phyloP scores from a whole-genome alignment of 495 filamentous ascomycete species.

The Penicillium paxilli region DNA sequence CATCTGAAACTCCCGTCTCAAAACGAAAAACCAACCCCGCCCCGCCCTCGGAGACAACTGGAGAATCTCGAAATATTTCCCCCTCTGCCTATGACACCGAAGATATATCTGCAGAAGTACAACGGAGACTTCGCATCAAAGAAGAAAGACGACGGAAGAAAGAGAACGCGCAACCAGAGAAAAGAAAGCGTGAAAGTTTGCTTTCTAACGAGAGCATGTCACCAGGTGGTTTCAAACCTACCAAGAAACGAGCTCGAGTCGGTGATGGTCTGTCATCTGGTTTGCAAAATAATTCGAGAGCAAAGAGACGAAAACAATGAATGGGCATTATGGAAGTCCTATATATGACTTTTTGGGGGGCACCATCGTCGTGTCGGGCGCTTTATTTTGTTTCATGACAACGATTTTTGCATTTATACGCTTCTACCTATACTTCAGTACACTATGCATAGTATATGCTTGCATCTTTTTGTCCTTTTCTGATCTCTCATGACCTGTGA shows the following conservation, averaged over 20 bases:
- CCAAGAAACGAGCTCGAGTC: conserved; percentile 27
- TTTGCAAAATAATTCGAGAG: neutral
- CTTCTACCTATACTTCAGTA: too few relatives aligned
- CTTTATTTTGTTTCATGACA: too few relatives aligned
- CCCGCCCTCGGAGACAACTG: neutral
- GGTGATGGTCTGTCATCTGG: neutral
- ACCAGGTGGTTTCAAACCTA: neutral
- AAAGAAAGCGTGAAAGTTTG: conserved; percentile 40
- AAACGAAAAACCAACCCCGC: conserved; percentile 7
- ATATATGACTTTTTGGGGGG: neutral
- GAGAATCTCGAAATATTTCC: conserved; percentile 1
- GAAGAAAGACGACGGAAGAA: conserved; percentile 36
- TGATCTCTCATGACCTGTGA: too few relatives aligned
- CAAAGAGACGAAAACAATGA: conserved; percentile 2
- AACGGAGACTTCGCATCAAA: conserved; percentile 39
- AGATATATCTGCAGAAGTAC: conserved; percentile 48
- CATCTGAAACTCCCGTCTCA: neutral
- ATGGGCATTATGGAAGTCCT: neutral
- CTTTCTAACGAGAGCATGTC: conserved; percentile 32
- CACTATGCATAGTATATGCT: too few relatives aligned
- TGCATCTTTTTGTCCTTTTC: too few relatives aligned
- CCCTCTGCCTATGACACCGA: conserved; percentile 40
- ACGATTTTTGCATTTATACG: too few relatives aligned
- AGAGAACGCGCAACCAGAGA: conserved; percentile 30
- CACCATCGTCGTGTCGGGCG: too few relatives aligned